Evolutionary conservation across 2,329 filamentous ascomycete species (phyloP).

Genomic region (Lasiodiplodia theobromae): DNA sequence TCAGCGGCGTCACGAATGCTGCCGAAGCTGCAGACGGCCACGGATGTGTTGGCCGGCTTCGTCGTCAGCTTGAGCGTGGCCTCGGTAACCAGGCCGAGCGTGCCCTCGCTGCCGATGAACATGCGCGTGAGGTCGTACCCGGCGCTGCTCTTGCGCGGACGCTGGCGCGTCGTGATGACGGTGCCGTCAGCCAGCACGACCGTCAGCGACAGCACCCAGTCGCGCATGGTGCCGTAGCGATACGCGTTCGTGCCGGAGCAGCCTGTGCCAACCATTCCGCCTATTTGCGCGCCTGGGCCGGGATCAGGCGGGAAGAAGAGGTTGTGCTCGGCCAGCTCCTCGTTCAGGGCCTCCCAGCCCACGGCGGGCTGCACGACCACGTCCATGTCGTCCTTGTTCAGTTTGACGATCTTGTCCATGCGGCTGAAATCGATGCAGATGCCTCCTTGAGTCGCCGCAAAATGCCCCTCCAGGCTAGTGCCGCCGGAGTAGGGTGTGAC

Average conservation of each 20-base stretch:
- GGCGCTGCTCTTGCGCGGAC: conserved; percentile 86
- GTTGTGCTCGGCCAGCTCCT: conserved; percentile 72
- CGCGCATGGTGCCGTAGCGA: conserved; percentile 91
- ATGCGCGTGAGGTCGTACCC: conserved; percentile 91
- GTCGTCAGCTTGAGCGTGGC: conserved; percentile 87
- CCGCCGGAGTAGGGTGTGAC: conserved; percentile 88
- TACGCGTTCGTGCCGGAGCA: conserved; percentile 88
- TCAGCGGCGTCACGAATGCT: conserved; percentile 75
- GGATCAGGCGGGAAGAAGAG: conserved; percentile 94
- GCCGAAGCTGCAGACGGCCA: conserved; percentile 74
- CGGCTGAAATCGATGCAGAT: conserved; percentile 85
- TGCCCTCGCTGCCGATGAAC: conserved; percentile 91
- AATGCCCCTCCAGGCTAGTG: conserved; percentile 89
- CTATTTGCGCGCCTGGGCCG: conserved; percentile 90
- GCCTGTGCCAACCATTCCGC: conserved; percentile 82
- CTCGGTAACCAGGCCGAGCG: conserved; percentile 88
- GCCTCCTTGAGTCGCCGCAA: conserved; percentile 80
- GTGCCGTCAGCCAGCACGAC: conserved; percentile 91
- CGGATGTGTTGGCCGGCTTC: conserved; percentile 78
- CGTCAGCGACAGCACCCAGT: conserved; percentile 88
- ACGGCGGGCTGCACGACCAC: conserved; percentile 70
- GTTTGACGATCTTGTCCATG: conserved; percentile 80
- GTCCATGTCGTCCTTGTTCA: conserved; percentile 74
- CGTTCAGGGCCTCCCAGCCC: conserved; percentile 86
- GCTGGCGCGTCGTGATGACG: conserved; percentile 85